phyloP scores from a whole-genome alignment of 306 rosid species.

The Prunus persica region Prunus_persica_NCBIv2 NC_034014.1:4854001-4854500 shows the following conservation, averaged over 20 bases:
- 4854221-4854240: not conserved
- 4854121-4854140: slow-evolving; percentile 48
- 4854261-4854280: no score
- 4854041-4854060: slow-evolving; percentile 19
- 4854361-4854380: slow-evolving; percentile 41
- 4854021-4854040: slow-evolving; percentile 25
- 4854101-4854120: slow-evolving; percentile 42
- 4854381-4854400: slow-evolving; percentile 38
- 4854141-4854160: slow-evolving; percentile 37
- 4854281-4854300: not conserved
- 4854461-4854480: slow-evolving; percentile 84
- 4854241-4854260: not conserved
- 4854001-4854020: slow-evolving; percentile 11
- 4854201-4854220: not conserved
- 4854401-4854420: slow-evolving; percentile 36
- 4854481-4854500: slow-evolving; percentile 87
- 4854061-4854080: slow-evolving; percentile 29
- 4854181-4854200: slow-evolving; percentile 37
- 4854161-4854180: slow-evolving; percentile 72
- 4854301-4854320: not conserved
- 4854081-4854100: slow-evolving; percentile 36
- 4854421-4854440: slow-evolving; percentile 61
- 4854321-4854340: slow-evolving; percentile 39
- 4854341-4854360: slow-evolving; percentile 70
- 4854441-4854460: slow-evolving; percentile 63